Evolutionary conservation across 1,284 basidiomycete species (phyloP), one percentile per base, ranked within the genome.

Genomic region (Megacollybia platyphylla): DNA sequence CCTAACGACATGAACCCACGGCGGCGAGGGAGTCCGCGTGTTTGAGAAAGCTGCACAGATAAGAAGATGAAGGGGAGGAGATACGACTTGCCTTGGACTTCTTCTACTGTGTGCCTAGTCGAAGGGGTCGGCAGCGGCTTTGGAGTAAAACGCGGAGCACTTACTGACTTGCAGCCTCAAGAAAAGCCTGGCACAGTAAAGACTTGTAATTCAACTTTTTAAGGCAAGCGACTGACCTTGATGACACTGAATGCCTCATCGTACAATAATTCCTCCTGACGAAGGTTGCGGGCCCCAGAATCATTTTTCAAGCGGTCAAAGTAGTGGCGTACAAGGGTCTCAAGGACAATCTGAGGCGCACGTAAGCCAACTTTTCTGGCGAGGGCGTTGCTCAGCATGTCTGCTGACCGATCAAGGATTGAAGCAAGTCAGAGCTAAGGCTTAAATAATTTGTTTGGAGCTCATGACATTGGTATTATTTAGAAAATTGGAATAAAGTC

Each of bases 401-500:
- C 20, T 24, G 20, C 20, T 24, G 5, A 24, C 20, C 20, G 20
- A 24, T 24, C 20, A 24, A 24, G 5, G 20, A 24, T 15, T 15
- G 15, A 15, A 15, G 15, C 15, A 15, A 15, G 15, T 15, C 15
- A 15, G 15, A 15, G 15, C 15, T 1, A 15, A 15, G 15, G 15
- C 15, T 15, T 15, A 15, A 15, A 15, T 15, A 24, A 24, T 24
- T 5, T 24, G 20, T 5, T 24, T 24, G 20, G 20, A 24, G 20
- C 20, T 24, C 5, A 24, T 24, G 20, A 24, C 2, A 24, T 4
- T 24, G 20, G 20, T 34, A 34, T 11, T 34, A 15, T 39, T 64
- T 61, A 86, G 57, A 87, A 89, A 49, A 87, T 85, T 50, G 86
- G 79, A 68, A 92, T 90, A 63, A 84, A 92, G 62, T 93, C 89